These are phyloP conservation scores for Talaromyces wortmannii DNA, from an alignment of 495 filamentous ascomycete genomes.

Conservation along the genomic window DNA sequence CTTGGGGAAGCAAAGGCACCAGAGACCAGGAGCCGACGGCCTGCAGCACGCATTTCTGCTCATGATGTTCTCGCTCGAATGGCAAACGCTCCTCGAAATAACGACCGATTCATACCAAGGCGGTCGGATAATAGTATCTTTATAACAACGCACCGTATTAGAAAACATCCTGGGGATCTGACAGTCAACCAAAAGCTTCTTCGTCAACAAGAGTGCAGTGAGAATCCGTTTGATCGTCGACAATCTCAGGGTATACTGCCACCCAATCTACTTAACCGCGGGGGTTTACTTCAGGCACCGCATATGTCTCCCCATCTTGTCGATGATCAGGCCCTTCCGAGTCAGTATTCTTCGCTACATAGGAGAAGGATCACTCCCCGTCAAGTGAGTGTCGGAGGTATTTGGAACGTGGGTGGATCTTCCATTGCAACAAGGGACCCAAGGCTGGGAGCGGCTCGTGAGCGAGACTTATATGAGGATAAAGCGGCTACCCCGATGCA, in stretches of 20 bases:
- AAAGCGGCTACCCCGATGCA: conserved; percentile 72
- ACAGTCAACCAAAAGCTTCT: conserved; percentile 54
- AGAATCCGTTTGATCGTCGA: conserved; percentile 59
- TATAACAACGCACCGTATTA: conserved; percentile 55
- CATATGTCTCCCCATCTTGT: conserved; percentile 30
- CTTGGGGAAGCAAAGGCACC: neutral
- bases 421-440: conserved; percentile 39
- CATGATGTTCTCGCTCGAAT: neutral
- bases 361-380: conserved; percentile 9
- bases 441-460: conserved; percentile 45
- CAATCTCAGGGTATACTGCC: conserved; percentile 7
- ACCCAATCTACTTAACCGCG: conserved; percentile 13
- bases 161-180: conserved; percentile 54
- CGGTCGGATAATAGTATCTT: conserved; percentile 36
- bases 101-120: conserved; percentile 64
- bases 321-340: conserved; percentile 13
- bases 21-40: neutral
- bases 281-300: conserved; percentile 14
- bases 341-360: neutral
- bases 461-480: conserved; percentile 55
- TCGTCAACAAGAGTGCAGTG: conserved; percentile 45
- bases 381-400: conserved; percentile 56
- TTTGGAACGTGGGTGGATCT: conserved; percentile 78
- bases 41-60: neutral
- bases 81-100: neutral